phyloP scores from a whole-genome alignment of 2,329 filamentous ascomycete species.

The Basipetospora sp. region DNA sequence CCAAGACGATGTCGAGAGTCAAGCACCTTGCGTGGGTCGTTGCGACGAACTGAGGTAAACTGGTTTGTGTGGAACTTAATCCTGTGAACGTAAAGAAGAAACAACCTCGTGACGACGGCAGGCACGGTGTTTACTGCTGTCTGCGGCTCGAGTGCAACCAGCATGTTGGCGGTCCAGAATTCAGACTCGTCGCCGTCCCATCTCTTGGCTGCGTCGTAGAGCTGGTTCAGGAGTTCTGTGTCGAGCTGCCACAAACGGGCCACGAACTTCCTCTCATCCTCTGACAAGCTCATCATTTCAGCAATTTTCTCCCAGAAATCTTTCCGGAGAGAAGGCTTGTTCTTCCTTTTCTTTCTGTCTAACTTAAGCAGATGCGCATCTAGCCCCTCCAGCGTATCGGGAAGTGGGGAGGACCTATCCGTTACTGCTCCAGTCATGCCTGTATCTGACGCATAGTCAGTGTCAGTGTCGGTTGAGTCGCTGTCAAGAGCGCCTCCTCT shows the following conservation, averaged over 20 bases:
- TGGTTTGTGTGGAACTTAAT: not conserved
- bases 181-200: not conserved
- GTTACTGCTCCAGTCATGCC: too few species aligned
- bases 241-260: not conserved
- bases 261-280: not conserved
- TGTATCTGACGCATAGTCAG: too few species aligned
- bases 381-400: too few species aligned
- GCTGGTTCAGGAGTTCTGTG: not conserved
- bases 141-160: not conserved
- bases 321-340: too few species aligned
- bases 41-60: not conserved
- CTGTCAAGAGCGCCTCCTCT: too few species aligned
- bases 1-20: not conserved
- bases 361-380: too few species aligned
- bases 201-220: not conserved
- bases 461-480: too few species aligned
- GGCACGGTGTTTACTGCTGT: not conserved
- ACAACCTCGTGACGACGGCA: slow-evolving; percentile 1
- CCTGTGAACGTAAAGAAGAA: not conserved
- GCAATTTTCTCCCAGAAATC: not conserved
- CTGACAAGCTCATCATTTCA: not conserved
- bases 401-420: too few species aligned
- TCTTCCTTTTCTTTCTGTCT: too few species aligned
- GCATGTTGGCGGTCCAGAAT: slow-evolving; percentile 5
- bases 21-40: not conserved